Evolutionary conservation across 441 rosid genomes (phyloP).

Genomic region (Croton setiger): DNA sequence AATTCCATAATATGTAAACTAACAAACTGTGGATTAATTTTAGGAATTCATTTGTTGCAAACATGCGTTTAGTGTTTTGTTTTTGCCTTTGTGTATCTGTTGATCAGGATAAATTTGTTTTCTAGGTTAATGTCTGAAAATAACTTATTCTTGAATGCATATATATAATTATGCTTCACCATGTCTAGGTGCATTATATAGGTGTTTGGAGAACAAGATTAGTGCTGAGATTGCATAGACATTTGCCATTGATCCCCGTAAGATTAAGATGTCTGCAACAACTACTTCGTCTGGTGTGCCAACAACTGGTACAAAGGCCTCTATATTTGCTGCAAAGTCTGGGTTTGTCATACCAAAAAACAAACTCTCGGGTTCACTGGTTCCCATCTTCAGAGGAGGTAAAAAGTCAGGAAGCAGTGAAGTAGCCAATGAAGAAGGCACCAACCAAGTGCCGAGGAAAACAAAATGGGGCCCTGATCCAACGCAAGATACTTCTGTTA

Average conservation of each 20-base stretch:
- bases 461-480: slow-evolving; percentile 88
- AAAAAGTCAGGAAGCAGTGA: slow-evolving; percentile 42
- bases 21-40: background rate
- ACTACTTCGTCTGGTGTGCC: slow-evolving; percentile 30
- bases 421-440: slow-evolving; percentile 35
- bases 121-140: background rate
- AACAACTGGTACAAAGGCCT: slow-evolving; percentile 42
- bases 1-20: background rate
- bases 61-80: background rate
- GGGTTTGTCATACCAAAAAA: slow-evolving; percentile 93
- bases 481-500: slow-evolving; percentile 56
- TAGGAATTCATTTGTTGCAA: background rate
- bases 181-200: slow-evolving; percentile 5
- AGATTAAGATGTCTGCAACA: slow-evolving; percentile 32
- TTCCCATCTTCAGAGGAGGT: slow-evolving; percentile 60
- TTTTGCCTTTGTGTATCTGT: too few relatives aligned
- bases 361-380: slow-evolving; percentile 78
- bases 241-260: slow-evolving; percentile 20
- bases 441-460: slow-evolving; percentile 54
- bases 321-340: slow-evolving; percentile 64
- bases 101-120: background rate
- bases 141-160: background rate
- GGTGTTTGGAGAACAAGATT: slow-evolving; percentile 18
- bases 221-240: slow-evolving; percentile 26
- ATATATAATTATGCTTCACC: background rate